These are phyloP conservation scores for Verticillium alfalfae DNA, from an alignment of 2,329 filamentous ascomycete species.

Conservation along the genomic window DNA sequence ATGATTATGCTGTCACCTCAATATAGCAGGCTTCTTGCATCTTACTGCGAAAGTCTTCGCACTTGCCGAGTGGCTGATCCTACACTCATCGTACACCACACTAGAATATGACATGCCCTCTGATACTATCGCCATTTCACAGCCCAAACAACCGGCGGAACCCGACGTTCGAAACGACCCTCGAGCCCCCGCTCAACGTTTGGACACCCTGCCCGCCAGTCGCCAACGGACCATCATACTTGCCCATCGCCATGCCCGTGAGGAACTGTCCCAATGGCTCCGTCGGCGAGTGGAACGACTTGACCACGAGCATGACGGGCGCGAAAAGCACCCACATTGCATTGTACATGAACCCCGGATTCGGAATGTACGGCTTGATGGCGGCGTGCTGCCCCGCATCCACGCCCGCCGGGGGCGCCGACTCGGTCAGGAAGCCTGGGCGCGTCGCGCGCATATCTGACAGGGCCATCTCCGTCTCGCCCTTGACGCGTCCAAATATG, in stretches of 20 bases:
- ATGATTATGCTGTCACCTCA: too few species aligned
- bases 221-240: slow-evolving; percentile 17
- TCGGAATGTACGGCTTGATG: slow-evolving; percentile 35
- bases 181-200: slow-evolving; percentile 23
- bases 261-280: slow-evolving; percentile 35
- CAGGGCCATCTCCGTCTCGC: slow-evolving; percentile 56
- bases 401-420: slow-evolving; percentile 54
- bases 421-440: slow-evolving; percentile 46
- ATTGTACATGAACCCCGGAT: slow-evolving; percentile 13
- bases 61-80: neutral
- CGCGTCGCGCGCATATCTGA: slow-evolving; percentile 41
- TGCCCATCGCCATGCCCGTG: slow-evolving; percentile 38
- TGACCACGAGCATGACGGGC: slow-evolving; percentile 13
- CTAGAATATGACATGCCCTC: too few species aligned
- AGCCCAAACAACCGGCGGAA: slow-evolving; percentile 27
- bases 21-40: too few species aligned
- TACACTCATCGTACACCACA: neutral
- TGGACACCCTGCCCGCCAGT: slow-evolving; percentile 22
- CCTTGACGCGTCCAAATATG: slow-evolving; percentile 61
- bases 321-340: slow-evolving; percentile 13
- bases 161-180: slow-evolving; percentile 26
- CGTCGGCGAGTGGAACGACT: slow-evolving; percentile 32
- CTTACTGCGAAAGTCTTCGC: too few species aligned
- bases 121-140: neutral
- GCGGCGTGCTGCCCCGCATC: slow-evolving; percentile 39